Percentiles rank a stretch among this genome's conserved stretches.
These are phyloP conservation scores for Citrus sp. DNA, from an alignment of 345 rosid species.

Conservation along the genomic window DNA sequence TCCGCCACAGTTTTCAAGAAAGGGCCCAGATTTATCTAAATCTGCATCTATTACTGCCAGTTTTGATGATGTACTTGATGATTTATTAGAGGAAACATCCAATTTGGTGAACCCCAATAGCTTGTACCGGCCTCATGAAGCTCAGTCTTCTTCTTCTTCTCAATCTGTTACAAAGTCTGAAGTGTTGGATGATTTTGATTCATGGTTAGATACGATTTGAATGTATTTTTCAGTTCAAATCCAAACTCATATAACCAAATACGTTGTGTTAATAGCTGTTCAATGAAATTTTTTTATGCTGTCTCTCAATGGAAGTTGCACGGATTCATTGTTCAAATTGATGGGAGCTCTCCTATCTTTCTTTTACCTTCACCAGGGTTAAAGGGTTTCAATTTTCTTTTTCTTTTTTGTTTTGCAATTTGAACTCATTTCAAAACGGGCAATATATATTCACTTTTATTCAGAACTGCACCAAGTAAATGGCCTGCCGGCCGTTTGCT, in stretches of 20 bases:
- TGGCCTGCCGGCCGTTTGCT: neutral
- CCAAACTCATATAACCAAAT: slow-evolving; percentile 2
- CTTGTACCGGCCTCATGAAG: slow-evolving; percentile 2
- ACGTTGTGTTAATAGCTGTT: neutral
- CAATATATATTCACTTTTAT: too few species aligned
- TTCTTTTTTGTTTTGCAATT: too few species aligned
- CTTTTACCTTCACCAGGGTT: neutral
- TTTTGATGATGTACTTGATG: slow-evolving; percentile 52
- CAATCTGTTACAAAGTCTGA: slow-evolving; percentile 35
- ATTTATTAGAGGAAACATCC: slow-evolving; percentile 54
- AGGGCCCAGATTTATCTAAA: slow-evolving; percentile 11
- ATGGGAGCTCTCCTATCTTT: neutral
- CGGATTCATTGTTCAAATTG: neutral
- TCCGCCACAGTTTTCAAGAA: slow-evolving; percentile 17
- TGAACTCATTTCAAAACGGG: too few species aligned
- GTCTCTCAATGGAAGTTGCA: neutral
- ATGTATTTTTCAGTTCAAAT: neutral
- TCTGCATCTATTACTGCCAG: slow-evolving; percentile 14
- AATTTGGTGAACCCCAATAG: slow-evolving; percentile 17
- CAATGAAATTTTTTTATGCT: neutral
- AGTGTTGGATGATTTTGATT: slow-evolving; percentile 75
- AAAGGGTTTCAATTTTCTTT: neutral
- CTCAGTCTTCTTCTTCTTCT: too few species aligned
- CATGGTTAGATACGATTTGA: slow-evolving; percentile 79
- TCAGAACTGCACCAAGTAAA: too few species aligned